Percentiles rank a stretch among this genome's conserved stretches.
Conservation (phyloP, 805 yeast genomes). For the Kazachstania bromeliacearum region DNA sequence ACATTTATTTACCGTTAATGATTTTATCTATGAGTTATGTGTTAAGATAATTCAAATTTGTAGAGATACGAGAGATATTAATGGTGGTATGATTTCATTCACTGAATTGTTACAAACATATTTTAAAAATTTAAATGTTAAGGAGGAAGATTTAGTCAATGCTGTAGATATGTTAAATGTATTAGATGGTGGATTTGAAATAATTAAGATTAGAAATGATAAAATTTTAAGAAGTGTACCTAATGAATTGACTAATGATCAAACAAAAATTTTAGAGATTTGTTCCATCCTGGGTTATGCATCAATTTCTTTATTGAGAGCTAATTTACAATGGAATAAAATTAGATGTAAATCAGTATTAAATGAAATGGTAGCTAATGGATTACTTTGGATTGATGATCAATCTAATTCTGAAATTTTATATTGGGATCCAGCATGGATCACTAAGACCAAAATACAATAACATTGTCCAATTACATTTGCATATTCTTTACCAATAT, state of each 20-base stretch:
- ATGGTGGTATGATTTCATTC: slow-evolving; percentile 74
- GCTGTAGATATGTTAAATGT: slow-evolving; percentile 44
- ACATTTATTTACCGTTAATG: slow-evolving; percentile 31
- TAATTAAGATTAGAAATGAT: slow-evolving; percentile 43
- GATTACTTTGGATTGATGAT: slow-evolving; percentile 78
- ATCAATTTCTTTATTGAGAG: slow-evolving; percentile 50
- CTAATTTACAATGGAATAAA: slow-evolving; percentile 67
- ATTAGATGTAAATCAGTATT: slow-evolving; percentile 53
- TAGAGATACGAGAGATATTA: slow-evolving; percentile 54
- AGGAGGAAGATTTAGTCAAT: slow-evolving; percentile 44
- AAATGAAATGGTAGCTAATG: slow-evolving; percentile 71
- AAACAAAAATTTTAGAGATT: slow-evolving; percentile 59
- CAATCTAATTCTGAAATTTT: slow-evolving; percentile 36
- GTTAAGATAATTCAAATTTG: slow-evolving; percentile 71
- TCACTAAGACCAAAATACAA: slow-evolving; percentile 17
- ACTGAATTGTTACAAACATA: slow-evolving; percentile 36
- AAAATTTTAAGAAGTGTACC: slow-evolving; percentile 57
- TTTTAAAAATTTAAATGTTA: slow-evolving; percentile 27
- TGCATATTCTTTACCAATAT: background rate
- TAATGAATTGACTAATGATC: slow-evolving; percentile 57
- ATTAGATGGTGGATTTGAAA: slow-evolving; percentile 64
- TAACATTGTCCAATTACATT: too few species aligned
- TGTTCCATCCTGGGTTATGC: slow-evolving; percentile 74
- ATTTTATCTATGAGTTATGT: slow-evolving; percentile 57
- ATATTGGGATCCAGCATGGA: slow-evolving; percentile 76